These are phyloP conservation scores for Hepatocystis sp. DNA, from an alignment of 169 alveolate genomes.

Conservation along the genomic window DNA sequence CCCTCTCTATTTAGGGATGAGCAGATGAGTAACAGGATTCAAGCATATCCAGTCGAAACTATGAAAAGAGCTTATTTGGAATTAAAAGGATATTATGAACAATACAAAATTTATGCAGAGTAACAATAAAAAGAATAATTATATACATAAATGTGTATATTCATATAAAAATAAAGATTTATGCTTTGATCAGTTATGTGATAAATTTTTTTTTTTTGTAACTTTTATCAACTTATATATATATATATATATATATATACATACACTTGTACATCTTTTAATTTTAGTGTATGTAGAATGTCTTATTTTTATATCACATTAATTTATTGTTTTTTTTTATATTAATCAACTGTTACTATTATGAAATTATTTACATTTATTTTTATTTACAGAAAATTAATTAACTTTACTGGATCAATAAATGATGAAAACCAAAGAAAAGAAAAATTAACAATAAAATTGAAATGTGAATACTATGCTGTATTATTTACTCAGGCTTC, in stretches of 20 bases:
- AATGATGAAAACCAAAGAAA: slow-evolving; percentile 74
- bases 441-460: slow-evolving; percentile 59
- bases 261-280: no score
- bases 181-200: no score
- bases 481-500: slow-evolving; percentile 70
- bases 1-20: slow-evolving; percentile 75
- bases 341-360: no score
- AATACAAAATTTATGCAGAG: slow-evolving; percentile 74
- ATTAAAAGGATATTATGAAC: slow-evolving; percentile 74
- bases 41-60: slow-evolving; percentile 64
- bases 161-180: no score
- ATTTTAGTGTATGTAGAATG: no score
- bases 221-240: no score
- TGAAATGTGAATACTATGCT: slow-evolving; percentile 76
- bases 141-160: no score
- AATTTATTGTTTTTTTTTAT: no score
- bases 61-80: slow-evolving; percentile 72
- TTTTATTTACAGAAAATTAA: slow-evolving; percentile 43
- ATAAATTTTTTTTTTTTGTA: no score
- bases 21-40: slow-evolving; percentile 73
- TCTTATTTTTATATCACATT: no score
- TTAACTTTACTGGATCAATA: slow-evolving; percentile 70
- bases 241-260: no score
- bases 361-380: no score
- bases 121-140: slow-evolving; percentile 8